Percentiles rank a stretch among this genome's conserved stretches.
These are phyloP conservation scores for Metarhizium humberi DNA, from an alignment of 2,329 filamentous ascomycete species.

Conservation along the genomic window DNA sequence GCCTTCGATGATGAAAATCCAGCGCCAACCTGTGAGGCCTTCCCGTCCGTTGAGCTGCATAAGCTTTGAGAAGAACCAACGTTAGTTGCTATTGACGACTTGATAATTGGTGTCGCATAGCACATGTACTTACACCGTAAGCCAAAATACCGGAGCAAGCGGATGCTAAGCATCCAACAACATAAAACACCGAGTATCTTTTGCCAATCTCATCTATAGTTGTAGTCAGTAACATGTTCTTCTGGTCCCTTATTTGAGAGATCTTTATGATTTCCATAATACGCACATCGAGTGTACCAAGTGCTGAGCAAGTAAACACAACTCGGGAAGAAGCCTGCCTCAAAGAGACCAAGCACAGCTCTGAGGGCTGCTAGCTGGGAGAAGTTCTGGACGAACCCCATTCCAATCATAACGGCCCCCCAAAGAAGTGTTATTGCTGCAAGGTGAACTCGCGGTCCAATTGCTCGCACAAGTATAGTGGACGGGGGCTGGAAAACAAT, in stretches of 20 bases:
- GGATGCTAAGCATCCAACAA: slow-evolving; percentile 56
- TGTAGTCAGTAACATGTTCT: slow-evolving; percentile 1
- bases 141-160: slow-evolving; percentile 62
- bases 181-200: slow-evolving; percentile 59
- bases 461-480: slow-evolving; percentile 56
- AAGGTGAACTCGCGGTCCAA: slow-evolving; percentile 53
- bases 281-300: slow-evolving; percentile 60
- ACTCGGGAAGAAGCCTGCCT: slow-evolving; percentile 64
- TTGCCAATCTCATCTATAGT: slow-evolving; percentile 55
- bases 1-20: slow-evolving; percentile 54
- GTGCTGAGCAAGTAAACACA: slow-evolving; percentile 65
- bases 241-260: background rate
- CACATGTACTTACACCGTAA: slow-evolving; percentile 41
- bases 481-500: slow-evolving; percentile 63
- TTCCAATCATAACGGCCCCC: slow-evolving; percentile 54
- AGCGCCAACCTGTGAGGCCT: slow-evolving; percentile 51
- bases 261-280: background rate
- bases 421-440: slow-evolving; percentile 45
- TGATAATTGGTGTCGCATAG: background rate
- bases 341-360: slow-evolving; percentile 52
- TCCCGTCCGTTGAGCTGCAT: slow-evolving; percentile 53
- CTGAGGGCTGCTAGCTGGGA: slow-evolving; percentile 43
- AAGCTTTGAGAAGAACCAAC: slow-evolving; percentile 23
- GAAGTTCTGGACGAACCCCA: slow-evolving; percentile 52
- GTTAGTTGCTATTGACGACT: background rate